Evolutionary conservation across 352 stramenopile genomes (phyloP), one percentile per base, ranked within the genome.

Genomic region (Globisporangium nodosum): DNA sequence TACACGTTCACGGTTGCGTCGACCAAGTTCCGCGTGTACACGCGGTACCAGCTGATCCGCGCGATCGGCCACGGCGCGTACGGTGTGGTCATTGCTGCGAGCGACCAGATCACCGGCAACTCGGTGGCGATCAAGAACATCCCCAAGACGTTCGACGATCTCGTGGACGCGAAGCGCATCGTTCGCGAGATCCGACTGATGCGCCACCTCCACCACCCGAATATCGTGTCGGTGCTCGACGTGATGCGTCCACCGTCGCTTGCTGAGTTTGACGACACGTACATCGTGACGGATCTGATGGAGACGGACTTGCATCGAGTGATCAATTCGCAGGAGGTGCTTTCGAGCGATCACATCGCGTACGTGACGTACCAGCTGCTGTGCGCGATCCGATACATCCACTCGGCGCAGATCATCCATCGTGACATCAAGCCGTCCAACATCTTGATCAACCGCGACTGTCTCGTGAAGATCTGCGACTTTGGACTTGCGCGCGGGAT

Each of bases 381-480:
- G 8, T 88, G 76, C 56, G 86, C 71, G 12, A 63, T 96, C 24
- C 73, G 76, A 24, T 94, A 92, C 69, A 88, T 94, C 48, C 86
- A 96, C 70, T 91, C 81, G n/a, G 83, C 81, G n/a, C 66, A 87
- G 48, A 84, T 96, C 58, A 71, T 95, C 51, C 86, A 95, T 45
- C 79, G 85, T 7, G 96, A 99, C 67, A 90, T 99, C 27, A 99
- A 99, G 66, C 96, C 96, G 52, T 97, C 94, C 18, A 99, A 99
- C 71, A 70, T 99, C 43, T 77, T 99, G 11, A 96, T 98, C 65
- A 97, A 97, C 67, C 81, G 82, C 27, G 87, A 96, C 60, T 96
- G 88, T 50, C 63, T 92, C 3, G 74, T 97, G 13, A 96, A 96
- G 65, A 70, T 97, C 40, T 97, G 88, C 61, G 88, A 97, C 71